Evolutionary conservation across 2,329 filamentous ascomycete genomes (phyloP).

Genomic region (Alternaria consortialis): DNA sequence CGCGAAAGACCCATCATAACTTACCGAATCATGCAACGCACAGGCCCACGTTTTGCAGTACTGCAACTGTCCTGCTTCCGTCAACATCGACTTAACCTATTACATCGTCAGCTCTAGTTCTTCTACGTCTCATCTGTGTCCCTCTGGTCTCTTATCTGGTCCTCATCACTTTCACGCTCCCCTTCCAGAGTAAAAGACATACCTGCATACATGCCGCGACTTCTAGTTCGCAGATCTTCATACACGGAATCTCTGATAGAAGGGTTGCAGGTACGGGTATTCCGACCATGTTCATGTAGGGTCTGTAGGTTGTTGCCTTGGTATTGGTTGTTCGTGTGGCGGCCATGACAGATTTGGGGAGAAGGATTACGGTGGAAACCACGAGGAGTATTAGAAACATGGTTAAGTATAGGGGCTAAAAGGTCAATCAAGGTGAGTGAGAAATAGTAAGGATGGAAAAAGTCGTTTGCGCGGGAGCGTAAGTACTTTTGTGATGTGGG

Average conservation of each 20-base stretch:
- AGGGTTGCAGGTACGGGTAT: neutral
- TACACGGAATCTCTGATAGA: neutral
- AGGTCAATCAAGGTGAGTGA: too few relatives aligned
- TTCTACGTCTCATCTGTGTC: neutral
- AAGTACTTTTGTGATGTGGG: neutral
- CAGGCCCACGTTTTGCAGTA: neutral
- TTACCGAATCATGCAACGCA: neutral
- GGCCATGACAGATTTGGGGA: neutral
- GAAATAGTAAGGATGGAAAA: neutral
- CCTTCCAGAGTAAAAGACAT: neutral
- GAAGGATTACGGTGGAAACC: neutral
- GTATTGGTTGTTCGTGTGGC: neutral
- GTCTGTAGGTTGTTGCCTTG: neutral
- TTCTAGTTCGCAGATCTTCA: neutral
- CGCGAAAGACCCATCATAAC: neutral
- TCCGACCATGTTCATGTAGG: neutral
- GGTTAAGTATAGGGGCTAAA: neutral
- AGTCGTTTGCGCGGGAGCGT: neutral
- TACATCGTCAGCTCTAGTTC: neutral
- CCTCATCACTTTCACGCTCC: neutral
- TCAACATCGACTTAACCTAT: neutral
- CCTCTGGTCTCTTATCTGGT: neutral
- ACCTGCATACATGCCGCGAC: neutral
- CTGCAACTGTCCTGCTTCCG: neutral
- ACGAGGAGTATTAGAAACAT: neutral